Conservation (phyloP, 306 rosid genomes). For the Arachis hypogaea region DNA sequence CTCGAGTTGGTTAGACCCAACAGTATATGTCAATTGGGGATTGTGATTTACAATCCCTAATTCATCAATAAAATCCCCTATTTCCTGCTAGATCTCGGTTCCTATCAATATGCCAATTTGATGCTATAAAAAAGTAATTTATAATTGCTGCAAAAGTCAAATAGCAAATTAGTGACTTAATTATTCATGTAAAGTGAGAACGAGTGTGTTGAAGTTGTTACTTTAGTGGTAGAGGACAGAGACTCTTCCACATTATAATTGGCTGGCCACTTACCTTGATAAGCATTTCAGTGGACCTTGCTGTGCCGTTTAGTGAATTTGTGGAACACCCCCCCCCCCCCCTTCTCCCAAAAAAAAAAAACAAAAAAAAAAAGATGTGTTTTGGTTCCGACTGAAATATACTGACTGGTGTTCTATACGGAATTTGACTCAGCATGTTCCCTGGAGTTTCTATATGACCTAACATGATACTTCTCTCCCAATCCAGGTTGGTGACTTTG, state of each 20-base stretch:
- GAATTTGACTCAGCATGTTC: slow-evolving; percentile 15
- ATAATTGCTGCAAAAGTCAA: slow-evolving; percentile 11
- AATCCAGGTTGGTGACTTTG: slow-evolving; percentile 83
- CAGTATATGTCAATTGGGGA: too few species aligned
- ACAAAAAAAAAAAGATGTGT: too few species aligned
- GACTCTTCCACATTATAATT: slow-evolving; percentile 19
- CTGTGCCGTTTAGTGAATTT: background rate
- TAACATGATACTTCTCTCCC: slow-evolving; percentile 22
- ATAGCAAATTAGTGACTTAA: slow-evolving; percentile 22
- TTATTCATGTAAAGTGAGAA: slow-evolving; percentile 1
- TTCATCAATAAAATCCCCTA: too few species aligned
- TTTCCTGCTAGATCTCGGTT: too few species aligned
- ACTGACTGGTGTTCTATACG: background rate
- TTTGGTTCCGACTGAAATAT: background rate
- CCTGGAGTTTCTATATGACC: slow-evolving; percentile 28
- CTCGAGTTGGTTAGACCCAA: too few species aligned
- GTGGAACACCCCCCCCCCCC: too few species aligned
- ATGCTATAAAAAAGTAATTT: slow-evolving; percentile 6
- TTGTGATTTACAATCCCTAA: too few species aligned
- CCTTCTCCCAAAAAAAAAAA: too few species aligned
- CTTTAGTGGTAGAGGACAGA: slow-evolving; percentile 2
- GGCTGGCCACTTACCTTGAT: slow-evolving; percentile 17
- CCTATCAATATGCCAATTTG: background rate
- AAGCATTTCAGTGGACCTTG: background rate
- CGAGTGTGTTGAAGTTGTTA: background rate